Evolutionary conservation across 441 rosid genomes (phyloP).

Genomic region (Pelargonium fulgidum): DNA sequence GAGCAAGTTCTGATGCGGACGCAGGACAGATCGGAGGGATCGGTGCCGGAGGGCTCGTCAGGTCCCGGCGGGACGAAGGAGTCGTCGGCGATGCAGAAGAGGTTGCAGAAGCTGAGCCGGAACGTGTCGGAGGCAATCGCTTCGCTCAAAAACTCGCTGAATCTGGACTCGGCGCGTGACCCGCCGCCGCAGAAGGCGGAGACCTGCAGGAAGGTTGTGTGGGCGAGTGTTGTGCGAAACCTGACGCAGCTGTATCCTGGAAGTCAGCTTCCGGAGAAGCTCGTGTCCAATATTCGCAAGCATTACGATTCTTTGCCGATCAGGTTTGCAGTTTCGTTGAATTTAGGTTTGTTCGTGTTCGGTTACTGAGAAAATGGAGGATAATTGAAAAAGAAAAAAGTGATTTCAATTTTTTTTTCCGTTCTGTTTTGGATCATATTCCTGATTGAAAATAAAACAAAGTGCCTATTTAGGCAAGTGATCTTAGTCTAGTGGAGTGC

Average conservation of each 20-base stretch:
- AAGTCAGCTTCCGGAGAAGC: constrained; percentile 91
- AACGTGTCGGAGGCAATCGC: constrained; percentile 85
- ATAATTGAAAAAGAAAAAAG: constrained; percentile 8
- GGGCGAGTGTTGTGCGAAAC: constrained; percentile 86
- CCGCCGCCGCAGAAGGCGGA: constrained; percentile 25
- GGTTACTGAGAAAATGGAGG: constrained; percentile 20
- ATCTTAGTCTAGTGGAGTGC: too few relatives aligned
- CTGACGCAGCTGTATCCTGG: constrained; percentile 86
- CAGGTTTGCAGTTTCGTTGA: constrained; percentile 37
- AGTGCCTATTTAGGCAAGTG: too few relatives aligned
- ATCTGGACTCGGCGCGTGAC: constrained; percentile 55
- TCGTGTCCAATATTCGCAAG: constrained; percentile 79
- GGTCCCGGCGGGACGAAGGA: constrained; percentile 31
- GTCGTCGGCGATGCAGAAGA: constrained; percentile 59
- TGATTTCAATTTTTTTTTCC: not conserved
- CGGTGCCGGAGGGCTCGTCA: constrained; percentile 19
- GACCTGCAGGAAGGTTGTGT: constrained; percentile 55
- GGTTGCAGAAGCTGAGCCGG: constrained; percentile 67
- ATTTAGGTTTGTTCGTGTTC: constrained; percentile 12
- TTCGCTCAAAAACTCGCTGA: constrained; percentile 79
- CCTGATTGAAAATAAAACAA: too few relatives aligned
- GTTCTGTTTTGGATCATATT: not conserved
- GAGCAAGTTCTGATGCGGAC: constrained; percentile 90
- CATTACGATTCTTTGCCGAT: constrained; percentile 92
- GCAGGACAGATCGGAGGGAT: constrained; percentile 65